Base-by-base conservation (phyloP, 345 rosid species). In the Geranium rotundifolium region DNA sequence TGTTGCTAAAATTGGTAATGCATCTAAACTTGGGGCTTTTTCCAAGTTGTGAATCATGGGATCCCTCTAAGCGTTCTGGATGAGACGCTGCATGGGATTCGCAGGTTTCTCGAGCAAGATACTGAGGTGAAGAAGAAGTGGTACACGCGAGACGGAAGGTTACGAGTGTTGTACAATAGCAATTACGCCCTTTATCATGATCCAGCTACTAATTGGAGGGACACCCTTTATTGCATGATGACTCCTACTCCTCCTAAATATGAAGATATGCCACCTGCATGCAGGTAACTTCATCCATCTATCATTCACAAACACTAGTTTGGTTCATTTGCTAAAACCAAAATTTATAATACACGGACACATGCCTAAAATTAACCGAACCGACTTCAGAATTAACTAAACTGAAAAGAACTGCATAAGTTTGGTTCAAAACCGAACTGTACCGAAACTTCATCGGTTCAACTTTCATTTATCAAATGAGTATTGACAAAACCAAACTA, bases 121-220 rank as follows among this genome's bases (percentile, higher is more conserved):
- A 19, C 37, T 20, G 70, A 56, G 67, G 60, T 57, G 0, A 72
- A 72, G 69, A 75, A 70, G 34, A 19, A 66, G 29, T 69, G n/a
- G 60, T 69, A 29, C n/a, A 27, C 66, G 4, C 70, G 77, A 1
- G 75, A 78, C 56, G 0, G 0, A 0, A 65, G 62, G 55, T 71
- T 15, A 31, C n/a, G n/a, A 12, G 58, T 78, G 52, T 60, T 54
- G 0, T 81, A 72, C 14, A 71, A 61, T 4, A 34, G 79, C 59
- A 84, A 82, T 19, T 77, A 77, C 17, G 84, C 81, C 66, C 58
- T 84, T 23, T 84, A 64, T 46, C 74, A 37, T 56, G 59, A 78
- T 0, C 37, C 68, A 1, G 73, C 74, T 0, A 80, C 84, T 0
- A 71, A 67, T 63, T 80, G 84, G 83, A 76, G 83, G 49, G 84